These are phyloP conservation scores for Sistotremastrum niveocremeum DNA, from an alignment of 768 basidiomycete genomes.

Conservation along the genomic window DNA sequence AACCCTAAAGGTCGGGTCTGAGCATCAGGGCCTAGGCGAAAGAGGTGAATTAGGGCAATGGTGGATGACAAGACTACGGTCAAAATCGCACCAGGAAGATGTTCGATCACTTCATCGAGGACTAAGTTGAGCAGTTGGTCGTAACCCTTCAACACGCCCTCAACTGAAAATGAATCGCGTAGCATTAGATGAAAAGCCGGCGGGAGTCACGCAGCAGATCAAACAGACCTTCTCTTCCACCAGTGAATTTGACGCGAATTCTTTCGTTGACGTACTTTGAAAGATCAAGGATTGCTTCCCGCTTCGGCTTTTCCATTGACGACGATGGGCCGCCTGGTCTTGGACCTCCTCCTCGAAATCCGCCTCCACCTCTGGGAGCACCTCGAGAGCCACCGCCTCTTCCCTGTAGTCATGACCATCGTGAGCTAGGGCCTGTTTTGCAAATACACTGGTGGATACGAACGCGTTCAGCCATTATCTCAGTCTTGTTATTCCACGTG, in stretches of 20 bases:
- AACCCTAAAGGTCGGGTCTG: slow-evolving; percentile 62
- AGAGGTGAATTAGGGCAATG: slow-evolving; percentile 1
- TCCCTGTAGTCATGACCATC: too few relatives aligned
- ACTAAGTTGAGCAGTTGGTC: slow-evolving; percentile 96
- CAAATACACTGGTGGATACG: too few relatives aligned
- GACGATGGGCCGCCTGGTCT: slow-evolving; percentile 33
- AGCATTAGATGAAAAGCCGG: neutral
- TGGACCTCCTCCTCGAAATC: slow-evolving; percentile 35
- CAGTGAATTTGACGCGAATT: slow-evolving; percentile 95
- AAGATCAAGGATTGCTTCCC: slow-evolving; percentile 91
- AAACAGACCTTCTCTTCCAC: slow-evolving; percentile 76
- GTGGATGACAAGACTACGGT: slow-evolving; percentile 7
- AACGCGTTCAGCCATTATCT: too few relatives aligned
- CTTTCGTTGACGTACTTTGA: slow-evolving; percentile 87
- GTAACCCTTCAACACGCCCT: slow-evolving; percentile 86
- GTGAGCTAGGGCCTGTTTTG: too few relatives aligned
- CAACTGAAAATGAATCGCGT: slow-evolving; percentile 37
- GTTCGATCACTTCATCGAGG: slow-evolving; percentile 88
- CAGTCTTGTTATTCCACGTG: too few relatives aligned
- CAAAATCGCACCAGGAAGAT: slow-evolving; percentile 42
- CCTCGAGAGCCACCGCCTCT: slow-evolving; percentile 41
- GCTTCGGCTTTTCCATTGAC: slow-evolving; percentile 63
- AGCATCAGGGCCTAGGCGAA: slow-evolving; percentile 43
- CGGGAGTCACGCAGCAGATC: slow-evolving; percentile 1
- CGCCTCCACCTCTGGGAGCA: slow-evolving; percentile 26